Conservation (phyloP, 2,329 filamentous ascomycete genomes). For the Penicillium occitanis region DNA sequence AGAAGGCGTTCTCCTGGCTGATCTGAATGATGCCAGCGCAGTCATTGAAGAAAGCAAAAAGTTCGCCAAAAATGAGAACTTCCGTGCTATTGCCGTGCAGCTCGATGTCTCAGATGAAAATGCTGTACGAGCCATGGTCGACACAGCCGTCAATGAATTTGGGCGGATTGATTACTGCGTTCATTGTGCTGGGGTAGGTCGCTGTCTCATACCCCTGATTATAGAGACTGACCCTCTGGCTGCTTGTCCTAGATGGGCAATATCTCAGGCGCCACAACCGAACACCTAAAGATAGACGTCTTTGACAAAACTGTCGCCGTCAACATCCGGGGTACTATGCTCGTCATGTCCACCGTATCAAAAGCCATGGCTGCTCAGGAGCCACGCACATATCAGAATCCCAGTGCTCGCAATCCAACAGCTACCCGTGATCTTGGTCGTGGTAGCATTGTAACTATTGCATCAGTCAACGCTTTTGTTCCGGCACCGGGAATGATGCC, state of each 20-base stretch:
- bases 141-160: conserved; percentile 12
- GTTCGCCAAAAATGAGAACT: conserved; percentile 7
- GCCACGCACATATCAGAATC: conserved; percentile 39
- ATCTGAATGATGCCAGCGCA: conserved; percentile 1
- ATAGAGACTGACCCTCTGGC: not conserved
- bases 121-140: conserved; percentile 9
- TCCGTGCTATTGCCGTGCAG: not conserved
- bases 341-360: conserved; percentile 4
- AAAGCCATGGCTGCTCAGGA: conserved; percentile 23
- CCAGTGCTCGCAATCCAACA: conserved; percentile 21
- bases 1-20: conserved; percentile 2
- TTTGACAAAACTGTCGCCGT: not conserved
- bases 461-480: conserved; percentile 34
- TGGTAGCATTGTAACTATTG: conserved; percentile 43
- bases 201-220: not conserved
- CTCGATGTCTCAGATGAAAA: conserved; percentile 5
- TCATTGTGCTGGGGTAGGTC: conserved; percentile 10
- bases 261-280: not conserved
- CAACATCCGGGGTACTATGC: not conserved
- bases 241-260: not conserved
- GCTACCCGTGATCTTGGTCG: conserved; percentile 25
- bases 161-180: conserved; percentile 15
- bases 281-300: not conserved
- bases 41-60: conserved; percentile 8
- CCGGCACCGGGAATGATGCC: conserved; percentile 36